Evolutionary conservation across 257 asterid species (phyloP), one percentile per base, ranked within the genome.

Genomic region (Ajuga chamaepitys): DNA sequence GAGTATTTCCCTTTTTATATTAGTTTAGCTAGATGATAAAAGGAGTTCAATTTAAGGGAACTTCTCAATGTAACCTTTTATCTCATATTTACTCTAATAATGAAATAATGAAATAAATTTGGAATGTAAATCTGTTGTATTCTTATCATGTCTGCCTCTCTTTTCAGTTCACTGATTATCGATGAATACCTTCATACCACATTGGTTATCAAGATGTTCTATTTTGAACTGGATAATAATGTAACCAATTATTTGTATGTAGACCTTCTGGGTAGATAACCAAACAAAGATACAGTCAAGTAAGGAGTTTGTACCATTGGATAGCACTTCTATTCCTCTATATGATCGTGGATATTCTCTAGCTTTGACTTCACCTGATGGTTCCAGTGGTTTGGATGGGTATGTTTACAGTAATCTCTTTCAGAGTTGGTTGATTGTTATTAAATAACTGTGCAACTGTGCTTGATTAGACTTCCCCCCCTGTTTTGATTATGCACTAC

Each of bases 321-420:
- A 94, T 79, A 89, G 76, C 72, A 76, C 73, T 57, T 82, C 82
- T 28, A 86, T 88, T 65, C 99, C 99, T 70, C 81, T 85, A 34
- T 94, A 94, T 74, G 96, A 94, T 73, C 99, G 99, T 75, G 95
- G 86, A 63, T 94, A 67, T 77, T 81, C 97, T 66, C 80, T 81
- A 78, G 96, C 93, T 73, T 80, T 90, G 88, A 72, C 93, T 58
- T 85, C 90, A 4, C 58, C 67, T 30, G 89, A 84, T 60, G 94
- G 78, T 70, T 71, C 95, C 67, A 81, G 75, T 80, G 81, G 79
- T 59, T 62, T 71, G 78, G 87, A 86, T 62, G 85, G 95, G 99
- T 90, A 77, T 54, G 76, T 41, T 65, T 40, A 55, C 54, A 70
- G 25, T 13, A 16, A 16, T 74, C 52, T 67, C 28, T 41, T 51